phyloP scores from a whole-genome alignment of 768 basidiomycete species.

The Suillus ampliporus region DNA sequence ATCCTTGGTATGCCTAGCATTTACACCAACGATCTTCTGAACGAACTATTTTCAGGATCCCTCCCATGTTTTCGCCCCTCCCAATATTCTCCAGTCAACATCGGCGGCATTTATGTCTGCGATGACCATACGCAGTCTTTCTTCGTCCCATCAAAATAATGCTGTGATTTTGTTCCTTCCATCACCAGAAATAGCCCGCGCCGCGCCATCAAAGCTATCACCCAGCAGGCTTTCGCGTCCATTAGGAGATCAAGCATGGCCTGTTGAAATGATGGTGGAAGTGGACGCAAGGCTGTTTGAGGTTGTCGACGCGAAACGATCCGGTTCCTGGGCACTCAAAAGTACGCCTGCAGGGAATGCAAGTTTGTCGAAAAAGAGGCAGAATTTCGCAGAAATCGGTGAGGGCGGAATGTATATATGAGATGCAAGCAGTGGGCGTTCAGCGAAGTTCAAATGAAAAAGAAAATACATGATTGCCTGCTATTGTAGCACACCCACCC shows the following conservation, averaged over 20 bases:
- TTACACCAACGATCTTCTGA: constrained; percentile 11
- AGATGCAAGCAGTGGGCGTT: constrained; percentile 8
- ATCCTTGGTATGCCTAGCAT: constrained; percentile 12
- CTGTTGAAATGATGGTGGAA: constrained; percentile 36
- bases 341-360: constrained; percentile 20
- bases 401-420: constrained; percentile 61
- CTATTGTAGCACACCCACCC: too few relatives aligned
- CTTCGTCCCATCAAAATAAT: background rate
- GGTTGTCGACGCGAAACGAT: constrained; percentile 35
- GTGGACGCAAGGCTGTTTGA: constrained; percentile 45
- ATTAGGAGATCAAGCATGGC: constrained; percentile 43
- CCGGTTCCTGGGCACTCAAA: constrained; percentile 14
- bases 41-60: constrained; percentile 31
- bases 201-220: constrained; percentile 47
- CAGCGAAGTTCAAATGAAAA: background rate
- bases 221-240: constrained; percentile 29
- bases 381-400: constrained; percentile 39
- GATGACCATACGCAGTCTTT: constrained; percentile 20
- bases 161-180: constrained; percentile 51
- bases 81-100: constrained; percentile 61
- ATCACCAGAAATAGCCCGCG: constrained; percentile 46
- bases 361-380: constrained; percentile 16
- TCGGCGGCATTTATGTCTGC: constrained; percentile 56
- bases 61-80: constrained; percentile 51
- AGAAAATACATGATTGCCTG: too few relatives aligned